Conservation (phyloP, 768 basidiomycete species). For the Tricholoma flavovirens region DNA sequence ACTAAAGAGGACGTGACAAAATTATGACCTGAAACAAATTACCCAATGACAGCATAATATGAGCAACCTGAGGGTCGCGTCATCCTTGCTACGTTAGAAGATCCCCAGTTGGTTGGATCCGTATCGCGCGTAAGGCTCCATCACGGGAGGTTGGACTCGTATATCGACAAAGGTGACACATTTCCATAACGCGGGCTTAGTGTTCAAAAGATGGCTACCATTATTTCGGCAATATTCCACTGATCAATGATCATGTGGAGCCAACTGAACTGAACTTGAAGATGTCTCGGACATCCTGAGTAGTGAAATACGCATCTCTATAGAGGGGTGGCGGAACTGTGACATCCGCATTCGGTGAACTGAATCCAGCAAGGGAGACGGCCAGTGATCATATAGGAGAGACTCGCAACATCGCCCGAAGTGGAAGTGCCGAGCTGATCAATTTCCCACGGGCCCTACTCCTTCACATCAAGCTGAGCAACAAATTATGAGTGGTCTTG, state of each 20-base stretch:
- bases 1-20: not conserved
- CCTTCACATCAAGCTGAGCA: not conserved
- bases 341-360: too few species aligned
- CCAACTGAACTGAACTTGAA: not conserved
- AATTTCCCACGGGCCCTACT: not conserved
- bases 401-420: too few species aligned
- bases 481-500: conserved; percentile 66
- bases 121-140: not conserved
- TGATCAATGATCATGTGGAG: not conserved
- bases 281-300: not conserved
- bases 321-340: too few species aligned
- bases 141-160: not conserved
- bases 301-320: not conserved
- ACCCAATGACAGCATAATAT: not conserved
- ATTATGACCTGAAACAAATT: not conserved
- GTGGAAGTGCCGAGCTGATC: too few species aligned
- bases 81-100: not conserved
- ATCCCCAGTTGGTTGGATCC: not conserved
- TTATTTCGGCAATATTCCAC: not conserved
- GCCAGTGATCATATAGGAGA: too few species aligned
- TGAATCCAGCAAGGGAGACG: too few species aligned
- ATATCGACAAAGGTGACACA: not conserved
- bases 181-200: not conserved
- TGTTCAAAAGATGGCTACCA: not conserved
- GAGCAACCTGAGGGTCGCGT: not conserved